phyloP scores from a whole-genome alignment of 1,284 basidiomycete genomes.

The Somion occarium region DNA sequence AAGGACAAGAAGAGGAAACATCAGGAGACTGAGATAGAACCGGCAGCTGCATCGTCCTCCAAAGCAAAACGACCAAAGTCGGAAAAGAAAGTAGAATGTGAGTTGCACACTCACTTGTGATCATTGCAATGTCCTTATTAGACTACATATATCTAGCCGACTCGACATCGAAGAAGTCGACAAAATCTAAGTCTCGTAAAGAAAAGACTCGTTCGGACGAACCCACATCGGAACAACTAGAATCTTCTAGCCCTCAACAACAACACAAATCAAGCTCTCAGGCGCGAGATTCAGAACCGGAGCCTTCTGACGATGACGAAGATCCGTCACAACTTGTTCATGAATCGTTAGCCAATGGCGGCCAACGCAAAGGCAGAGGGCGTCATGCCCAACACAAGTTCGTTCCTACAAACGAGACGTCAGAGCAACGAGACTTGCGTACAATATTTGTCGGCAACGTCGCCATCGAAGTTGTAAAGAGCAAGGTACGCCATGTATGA shows the following conservation, averaged over 20 bases:
- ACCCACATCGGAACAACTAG: background rate
- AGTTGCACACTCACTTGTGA: slow-evolving; percentile 5
- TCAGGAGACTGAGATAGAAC: slow-evolving; percentile 7
- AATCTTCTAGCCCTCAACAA: slow-evolving; percentile 10
- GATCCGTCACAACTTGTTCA: slow-evolving; percentile 41
- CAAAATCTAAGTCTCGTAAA: background rate
- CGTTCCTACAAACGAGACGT: slow-evolving; percentile 63
- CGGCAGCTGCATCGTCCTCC: background rate
- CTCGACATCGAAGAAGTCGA: background rate
- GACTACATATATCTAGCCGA: no score
- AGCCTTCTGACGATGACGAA: slow-evolving; percentile 29
- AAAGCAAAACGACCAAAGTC: slow-evolving; percentile 9
- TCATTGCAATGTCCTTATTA: no score
- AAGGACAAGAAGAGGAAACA: slow-evolving; percentile 23
- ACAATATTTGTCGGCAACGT: slow-evolving; percentile 96
- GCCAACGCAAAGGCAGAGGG: slow-evolving; percentile 15
- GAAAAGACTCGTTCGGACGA: slow-evolving; percentile 1
- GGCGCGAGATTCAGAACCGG: background rate
- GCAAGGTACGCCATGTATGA: slow-evolving; percentile 69
- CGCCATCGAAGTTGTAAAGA: slow-evolving; percentile 69
- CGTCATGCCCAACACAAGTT: slow-evolving; percentile 32
- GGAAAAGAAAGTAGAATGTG: slow-evolving; percentile 6
- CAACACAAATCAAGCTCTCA: background rate
- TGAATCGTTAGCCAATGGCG: slow-evolving; percentile 30
- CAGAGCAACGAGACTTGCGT: slow-evolving; percentile 67